Evolutionary conservation across 345 rosid species (phyloP).

Genomic region (Lepidium sativum): DNA sequence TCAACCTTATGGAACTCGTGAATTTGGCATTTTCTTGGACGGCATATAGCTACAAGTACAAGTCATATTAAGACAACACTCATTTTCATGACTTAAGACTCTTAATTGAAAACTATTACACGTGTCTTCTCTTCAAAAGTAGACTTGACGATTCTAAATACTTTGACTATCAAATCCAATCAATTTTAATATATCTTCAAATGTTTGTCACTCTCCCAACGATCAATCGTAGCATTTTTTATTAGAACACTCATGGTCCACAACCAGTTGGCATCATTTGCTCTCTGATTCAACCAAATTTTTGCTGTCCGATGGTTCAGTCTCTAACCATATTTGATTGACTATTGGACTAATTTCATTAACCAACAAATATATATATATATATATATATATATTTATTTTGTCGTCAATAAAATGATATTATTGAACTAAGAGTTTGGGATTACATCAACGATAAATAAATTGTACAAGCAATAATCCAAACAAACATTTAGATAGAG

Average conservation of each 20-base stretch:
- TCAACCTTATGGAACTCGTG: constrained; percentile 19
- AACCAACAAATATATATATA: neutral
- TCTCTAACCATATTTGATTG: constrained; percentile 19
- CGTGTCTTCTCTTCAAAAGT: constrained; percentile 15
- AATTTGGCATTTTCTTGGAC: constrained; percentile 19
- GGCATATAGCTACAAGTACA: constrained; percentile 20
- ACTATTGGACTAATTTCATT: neutral
- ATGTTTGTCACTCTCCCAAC: constrained; percentile 1
- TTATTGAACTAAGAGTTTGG: no score
- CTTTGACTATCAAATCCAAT: constrained; percentile 16
- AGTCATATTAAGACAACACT: constrained; percentile 7
- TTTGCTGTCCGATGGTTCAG: constrained; percentile 17
- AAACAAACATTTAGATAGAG: no score
- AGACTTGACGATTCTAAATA: constrained; percentile 10
- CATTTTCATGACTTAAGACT: constrained; percentile 11
- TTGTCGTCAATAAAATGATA: no score
- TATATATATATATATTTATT: no score
- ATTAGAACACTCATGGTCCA: constrained; percentile 15
- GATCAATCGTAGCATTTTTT: neutral
- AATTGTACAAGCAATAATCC: no score
- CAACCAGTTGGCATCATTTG: constrained; percentile 15
- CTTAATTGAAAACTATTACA: neutral
- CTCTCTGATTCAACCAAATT: neutral
- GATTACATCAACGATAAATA: no score
- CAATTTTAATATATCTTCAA: constrained; percentile 7